Conservation (phyloP, 768 basidiomycete species). For the Leucosporidium scottii region DNA sequence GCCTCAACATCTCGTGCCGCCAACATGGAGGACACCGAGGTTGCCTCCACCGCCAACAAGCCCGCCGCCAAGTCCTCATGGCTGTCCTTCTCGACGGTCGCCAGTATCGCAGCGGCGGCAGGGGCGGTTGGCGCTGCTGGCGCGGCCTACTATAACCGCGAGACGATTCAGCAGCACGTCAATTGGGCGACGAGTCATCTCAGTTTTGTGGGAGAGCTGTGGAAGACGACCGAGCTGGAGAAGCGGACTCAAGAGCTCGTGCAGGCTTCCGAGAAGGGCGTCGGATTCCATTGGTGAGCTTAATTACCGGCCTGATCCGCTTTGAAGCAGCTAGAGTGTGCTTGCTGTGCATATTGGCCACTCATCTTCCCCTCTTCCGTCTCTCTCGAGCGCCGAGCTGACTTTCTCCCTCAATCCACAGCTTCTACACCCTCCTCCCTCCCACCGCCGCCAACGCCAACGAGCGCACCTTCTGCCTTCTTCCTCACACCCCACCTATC, state of each 20-base stretch:
- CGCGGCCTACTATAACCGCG: slow-evolving; percentile 26
- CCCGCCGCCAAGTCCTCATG: not conserved
- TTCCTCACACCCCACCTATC: not conserved
- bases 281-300: slow-evolving; percentile 31
- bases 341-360: no score
- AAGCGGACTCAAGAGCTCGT: slow-evolving; percentile 7
- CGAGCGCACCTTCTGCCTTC: slow-evolving; percentile 24
- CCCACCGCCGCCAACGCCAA: not conserved
- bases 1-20: not conserved
- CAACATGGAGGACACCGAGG: not conserved
- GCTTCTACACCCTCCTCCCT: slow-evolving; percentile 32
- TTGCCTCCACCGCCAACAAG: not conserved
- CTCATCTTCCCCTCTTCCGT: not conserved
- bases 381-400: not conserved
- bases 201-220: slow-evolving; percentile 31
- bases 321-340: no score
- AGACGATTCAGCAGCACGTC: slow-evolving; percentile 24
- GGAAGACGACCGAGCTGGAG: slow-evolving; percentile 26
- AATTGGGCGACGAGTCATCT: slow-evolving; percentile 33
- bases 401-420: not conserved
- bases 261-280: slow-evolving; percentile 3
- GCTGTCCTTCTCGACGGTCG: slow-evolving; percentile 15
- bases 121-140: slow-evolving; percentile 15
- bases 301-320: no score
- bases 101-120: not conserved